Evolutionary conservation across 2,329 filamentous ascomycete genomes (phyloP).

Genomic region (Gremmenia infestans): DNA sequence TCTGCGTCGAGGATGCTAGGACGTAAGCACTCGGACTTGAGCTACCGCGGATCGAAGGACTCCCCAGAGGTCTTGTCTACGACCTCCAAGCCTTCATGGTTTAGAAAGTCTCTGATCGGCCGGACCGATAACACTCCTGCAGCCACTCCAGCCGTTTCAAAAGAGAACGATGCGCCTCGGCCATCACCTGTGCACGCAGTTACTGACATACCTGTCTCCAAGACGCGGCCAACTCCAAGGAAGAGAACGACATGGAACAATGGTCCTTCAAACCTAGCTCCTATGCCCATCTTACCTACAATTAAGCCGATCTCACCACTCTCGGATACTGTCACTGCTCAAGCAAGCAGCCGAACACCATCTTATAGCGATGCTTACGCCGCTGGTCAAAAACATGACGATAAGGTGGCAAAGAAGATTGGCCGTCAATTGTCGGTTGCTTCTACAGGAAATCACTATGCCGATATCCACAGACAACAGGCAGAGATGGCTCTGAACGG

Average conservation of each 20-base stretch:
- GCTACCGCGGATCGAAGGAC: constrained; percentile 62
- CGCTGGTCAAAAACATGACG: constrained; percentile 43
- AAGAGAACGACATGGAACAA: constrained; percentile 96
- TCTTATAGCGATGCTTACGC: constrained; percentile 47
- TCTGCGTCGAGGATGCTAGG: constrained; percentile 79
- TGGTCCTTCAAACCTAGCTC: constrained; percentile 71
- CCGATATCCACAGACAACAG: constrained; percentile 83
- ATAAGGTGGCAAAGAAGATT: constrained; percentile 81
- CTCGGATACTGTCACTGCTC: constrained; percentile 87
- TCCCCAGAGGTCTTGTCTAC: constrained; percentile 48
- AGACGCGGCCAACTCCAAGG: constrained; percentile 46
- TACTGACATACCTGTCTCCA: constrained; percentile 40
- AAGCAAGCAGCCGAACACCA: constrained; percentile 64
- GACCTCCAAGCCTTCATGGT: constrained; percentile 88
- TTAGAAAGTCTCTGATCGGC: constrained; percentile 88
- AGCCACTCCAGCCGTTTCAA: constrained; percentile 42
- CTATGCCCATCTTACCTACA: constrained; percentile 93
- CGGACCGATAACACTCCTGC: constrained; percentile 65
- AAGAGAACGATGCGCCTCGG: constrained; percentile 42
- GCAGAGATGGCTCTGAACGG: constrained; percentile 88
- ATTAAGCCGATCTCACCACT: constrained; percentile 94
- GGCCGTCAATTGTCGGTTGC: constrained; percentile 89
- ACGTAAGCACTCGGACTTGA: constrained; percentile 83
- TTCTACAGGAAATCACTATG: constrained; percentile 88
- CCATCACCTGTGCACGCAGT: constrained; percentile 41